Evolutionary conservation across 1,284 basidiomycete genomes (phyloP), one percentile per base, ranked within the genome.

Genomic region (Xanthoconium separans): DNA sequence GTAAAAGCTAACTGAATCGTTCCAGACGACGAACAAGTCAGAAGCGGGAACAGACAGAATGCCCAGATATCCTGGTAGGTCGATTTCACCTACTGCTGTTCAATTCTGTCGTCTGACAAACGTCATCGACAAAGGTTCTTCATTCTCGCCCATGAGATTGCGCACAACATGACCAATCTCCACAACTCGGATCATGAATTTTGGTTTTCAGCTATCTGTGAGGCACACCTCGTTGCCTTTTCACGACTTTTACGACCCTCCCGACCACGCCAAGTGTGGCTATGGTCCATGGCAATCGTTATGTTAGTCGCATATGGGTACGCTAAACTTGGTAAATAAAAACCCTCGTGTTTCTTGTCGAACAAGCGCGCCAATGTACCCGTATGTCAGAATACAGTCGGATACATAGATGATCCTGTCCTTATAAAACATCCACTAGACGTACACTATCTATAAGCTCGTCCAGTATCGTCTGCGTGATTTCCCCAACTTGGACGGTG

Each of bases 201-300:
- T 70, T 97, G 93, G 72, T 95, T 95, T 64, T 91, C 91, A 33
- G 86, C 89, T 2, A 90, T 97, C 27, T 89, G 90, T 57, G 92
- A 96, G 70, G 80, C 74, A 48, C 72, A 77, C 58, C 58, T 83
- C 3, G n/a, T 30, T 16, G 39, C 43, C 7, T 39, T 59, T 20
- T 42, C 40, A 31, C 39, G 29, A 11, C 30, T 47, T 7, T 16
- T 47, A 30, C 27, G 7, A 18, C 44, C 44, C 15, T n/a, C n/a
- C n/a, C n/a, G n/a, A n/a, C n/a, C n/a, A n/a, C n/a, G n/a, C n/a
- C n/a, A n/a, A n/a, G n/a, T n/a, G n/a, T n/a, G n/a, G n/a, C n/a
- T n/a, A n/a, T n/a, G n/a, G n/a, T n/a, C n/a, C n/a, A n/a, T n/a
- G n/a, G n/a, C n/a, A n/a, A n/a, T n/a, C n/a, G n/a, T n/a, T n/a